phyloP scores from a whole-genome alignment of 352 stramenopile species.

The Phytophthora hibernalis region DNA sequence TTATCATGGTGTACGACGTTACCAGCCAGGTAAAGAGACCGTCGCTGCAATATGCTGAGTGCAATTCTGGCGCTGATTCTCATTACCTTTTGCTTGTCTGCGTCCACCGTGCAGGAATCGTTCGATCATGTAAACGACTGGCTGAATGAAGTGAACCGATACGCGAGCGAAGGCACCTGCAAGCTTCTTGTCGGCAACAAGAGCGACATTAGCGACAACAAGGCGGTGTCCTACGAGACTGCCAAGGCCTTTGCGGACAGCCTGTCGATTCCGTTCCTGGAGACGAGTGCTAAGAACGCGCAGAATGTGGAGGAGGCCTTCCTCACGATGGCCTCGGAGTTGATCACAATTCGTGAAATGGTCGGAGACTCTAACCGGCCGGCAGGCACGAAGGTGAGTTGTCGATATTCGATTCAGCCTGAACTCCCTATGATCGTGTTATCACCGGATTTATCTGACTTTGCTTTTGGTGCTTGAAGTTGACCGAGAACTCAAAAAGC shows the following conservation, averaged over 20 bases:
- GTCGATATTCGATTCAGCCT: conserved; percentile 14
- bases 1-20: conserved; percentile 99
- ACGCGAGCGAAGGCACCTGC: conserved; percentile 98
- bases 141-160: conserved; percentile 99
- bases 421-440: neutral
- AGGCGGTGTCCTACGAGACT: conserved; percentile 96
- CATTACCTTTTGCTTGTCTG: neutral
- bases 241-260: conserved; percentile 97
- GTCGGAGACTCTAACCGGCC: conserved; percentile 77
- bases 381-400: conserved; percentile 67
- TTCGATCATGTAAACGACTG: conserved; percentile 99
- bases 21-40: conserved; percentile 87
- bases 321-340: conserved; percentile 98
- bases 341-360: conserved; percentile 94
- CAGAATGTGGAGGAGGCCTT: conserved; percentile 99
- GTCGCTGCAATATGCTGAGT: neutral
- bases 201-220: conserved; percentile 97
- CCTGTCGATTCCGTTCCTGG: conserved; percentile 98
- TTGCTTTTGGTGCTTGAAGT: conserved; percentile 29
- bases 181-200: conserved; percentile 99
- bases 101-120: conserved; percentile 85
- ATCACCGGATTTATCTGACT: conserved; percentile 25
- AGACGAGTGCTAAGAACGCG: conserved; percentile 99
- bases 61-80: neutral
- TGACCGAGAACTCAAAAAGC: conserved; percentile 46